Percentiles rank a stretch among this genome's conserved stretches.
Conservation (phyloP, 371 early-diverging fungal species). For the Mortierella sp. region DNA sequence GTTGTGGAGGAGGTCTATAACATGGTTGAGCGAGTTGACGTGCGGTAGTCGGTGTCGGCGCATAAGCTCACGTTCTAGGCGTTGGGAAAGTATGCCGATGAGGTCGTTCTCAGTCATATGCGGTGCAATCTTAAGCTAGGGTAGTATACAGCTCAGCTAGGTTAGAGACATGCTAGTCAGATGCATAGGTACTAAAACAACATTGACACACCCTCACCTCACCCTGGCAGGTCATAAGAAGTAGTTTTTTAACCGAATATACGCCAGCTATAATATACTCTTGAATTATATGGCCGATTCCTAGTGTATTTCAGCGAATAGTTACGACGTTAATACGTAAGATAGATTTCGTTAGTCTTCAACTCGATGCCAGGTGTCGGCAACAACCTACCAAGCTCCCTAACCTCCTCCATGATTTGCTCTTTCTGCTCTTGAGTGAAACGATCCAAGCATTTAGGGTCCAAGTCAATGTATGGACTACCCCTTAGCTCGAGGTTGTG, state of each 20-base stretch:
- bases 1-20: conserved; percentile 71
- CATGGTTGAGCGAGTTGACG: conserved; percentile 82
- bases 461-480: conserved; percentile 16
- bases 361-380: not conserved
- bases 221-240: conserved; percentile 25
- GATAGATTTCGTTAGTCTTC: not conserved
- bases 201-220: conserved; percentile 7
- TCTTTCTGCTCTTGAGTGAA: conserved; percentile 25
- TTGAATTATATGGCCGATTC: conserved; percentile 27
- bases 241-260: conserved; percentile 30
- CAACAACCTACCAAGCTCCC: conserved; percentile 24
- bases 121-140: conserved; percentile 10
- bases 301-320: conserved; percentile 4
- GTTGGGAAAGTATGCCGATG: conserved; percentile 64
- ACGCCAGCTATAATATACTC: conserved; percentile 23
- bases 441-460: conserved; percentile 25
- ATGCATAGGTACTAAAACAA: not conserved
- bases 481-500: not conserved
- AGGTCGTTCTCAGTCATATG: conserved; percentile 57
- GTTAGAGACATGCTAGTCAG: not conserved
- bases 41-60: conserved; percentile 67
- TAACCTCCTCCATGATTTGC: conserved; percentile 29
- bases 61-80: conserved; percentile 67
- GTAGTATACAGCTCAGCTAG: not conserved
- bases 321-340: not conserved